Base-by-base conservation (phyloP, 805 yeast species). In the Pachysolen tannophilus region DNA sequence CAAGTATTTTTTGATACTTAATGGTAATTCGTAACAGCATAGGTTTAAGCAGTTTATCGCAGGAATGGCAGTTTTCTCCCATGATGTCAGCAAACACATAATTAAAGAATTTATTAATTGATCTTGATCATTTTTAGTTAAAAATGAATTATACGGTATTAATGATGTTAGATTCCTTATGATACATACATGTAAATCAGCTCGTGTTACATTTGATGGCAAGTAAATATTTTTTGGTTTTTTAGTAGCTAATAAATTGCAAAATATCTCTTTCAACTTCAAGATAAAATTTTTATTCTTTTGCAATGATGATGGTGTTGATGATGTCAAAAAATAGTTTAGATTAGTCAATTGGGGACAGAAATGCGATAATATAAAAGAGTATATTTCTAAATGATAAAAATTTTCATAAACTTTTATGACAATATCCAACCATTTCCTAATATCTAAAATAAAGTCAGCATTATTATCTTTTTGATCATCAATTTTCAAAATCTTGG, bases 21-120 rank as follows among this genome's bases (percentile, higher is more conserved):
- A 51, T 1, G 95, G 94, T 23, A 82, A 65, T 50, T 84, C 95
- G 52, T 82, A 85, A 50, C 94, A 81, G 45, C 90, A 82, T 3
- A 82, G 67, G 5, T 82, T 75, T 39, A 88, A 60, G 28, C 80
- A 78, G 45, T 85, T 86, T 20, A 87, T 71, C 43, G 86, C 75
- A 3, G 94, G 86, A 24, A 79, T 71, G 0, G 86, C 83, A 0
- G 94, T 76, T 41, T 73, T 74, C 41, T 85, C 86, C 84, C 88
- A 81, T 1, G 86, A 76, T 15, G 37, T 32, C 1, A 76, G 69
- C 35, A 83, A 55, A 0, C 84, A 83, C 30, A 67, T 56, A 9
- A 79, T 60, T 19, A 81, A 61, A 0, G 86, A 65, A 37, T 67
- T 68, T 13, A 83, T 66, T 17, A 84, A 61, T 38, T 67, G 72